phyloP scores from a whole-genome alignment of 345 rosid species.

The Erysimum cheiranthoides region DNA sequence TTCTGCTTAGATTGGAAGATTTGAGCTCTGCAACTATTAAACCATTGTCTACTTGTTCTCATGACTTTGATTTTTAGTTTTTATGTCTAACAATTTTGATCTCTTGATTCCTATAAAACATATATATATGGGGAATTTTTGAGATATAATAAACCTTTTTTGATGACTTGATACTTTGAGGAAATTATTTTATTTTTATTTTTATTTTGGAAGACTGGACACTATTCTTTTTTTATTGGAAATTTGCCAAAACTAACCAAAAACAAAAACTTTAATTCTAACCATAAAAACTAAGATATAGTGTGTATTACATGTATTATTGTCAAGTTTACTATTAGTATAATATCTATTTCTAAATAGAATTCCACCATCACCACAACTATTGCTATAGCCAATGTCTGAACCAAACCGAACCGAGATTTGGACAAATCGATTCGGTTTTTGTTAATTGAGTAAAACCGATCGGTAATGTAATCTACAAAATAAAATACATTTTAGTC shows the following conservation, averaged over 20 bases:
- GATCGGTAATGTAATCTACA: neutral
- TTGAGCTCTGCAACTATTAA: conserved; percentile 9
- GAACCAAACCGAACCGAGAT: too few species aligned
- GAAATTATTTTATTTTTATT: neutral
- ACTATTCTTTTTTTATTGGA: neutral
- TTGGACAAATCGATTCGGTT: too few species aligned
- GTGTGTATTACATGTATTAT: too few species aligned
- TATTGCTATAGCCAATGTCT: too few species aligned
- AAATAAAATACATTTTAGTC: neutral
- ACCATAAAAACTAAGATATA: too few species aligned
- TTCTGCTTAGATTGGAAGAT: conserved; percentile 27
- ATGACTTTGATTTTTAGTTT: neutral
- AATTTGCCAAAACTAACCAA: too few species aligned
- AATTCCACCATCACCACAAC: too few species aligned
- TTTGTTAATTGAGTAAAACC: too few species aligned
- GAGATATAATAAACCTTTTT: neutral
- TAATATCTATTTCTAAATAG: too few species aligned
- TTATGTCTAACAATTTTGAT: neutral
- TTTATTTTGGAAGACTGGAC: neutral
- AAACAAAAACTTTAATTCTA: too few species aligned
- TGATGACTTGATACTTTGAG: neutral
- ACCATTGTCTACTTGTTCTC: conserved; percentile 18
- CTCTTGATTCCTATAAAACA: neutral
- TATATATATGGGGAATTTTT: neutral
- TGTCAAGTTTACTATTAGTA: too few species aligned